A percentile compares a stretch with the other conserved stretches of the same genome.
Evolutionary conservation across 306 rosid genomes (phyloP).

Genomic region (Citrullus mucosospermus): DNA sequence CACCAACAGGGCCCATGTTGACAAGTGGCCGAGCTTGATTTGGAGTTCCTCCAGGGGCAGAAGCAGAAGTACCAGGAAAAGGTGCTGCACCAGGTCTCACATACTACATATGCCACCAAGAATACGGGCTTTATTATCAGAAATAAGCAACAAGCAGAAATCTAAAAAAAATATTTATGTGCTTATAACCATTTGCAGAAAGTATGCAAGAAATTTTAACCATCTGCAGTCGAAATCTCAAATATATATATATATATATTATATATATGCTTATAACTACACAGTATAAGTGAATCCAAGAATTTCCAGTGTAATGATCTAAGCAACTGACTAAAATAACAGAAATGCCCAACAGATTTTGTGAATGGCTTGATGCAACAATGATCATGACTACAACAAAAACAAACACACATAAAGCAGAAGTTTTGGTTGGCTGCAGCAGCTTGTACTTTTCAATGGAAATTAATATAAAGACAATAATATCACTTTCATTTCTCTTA

Average conservation of each 20-base stretch:
- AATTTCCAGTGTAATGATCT: neutral
- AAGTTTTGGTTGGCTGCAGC: neutral
- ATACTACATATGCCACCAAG: slow-evolving; percentile 39
- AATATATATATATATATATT: neutral
- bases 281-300: neutral
- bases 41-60: slow-evolving; percentile 67
- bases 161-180: too few relatives aligned
- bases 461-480: neutral
- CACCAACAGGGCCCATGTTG: slow-evolving; percentile 46
- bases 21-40: slow-evolving; percentile 79
- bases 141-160: neutral
- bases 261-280: neutral
- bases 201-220: neutral
- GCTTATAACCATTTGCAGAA: neutral
- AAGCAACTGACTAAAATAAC: neutral
- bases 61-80: slow-evolving; percentile 43
- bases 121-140: neutral
- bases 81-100: slow-evolving; percentile 96
- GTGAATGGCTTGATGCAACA: neutral
- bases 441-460: neutral
- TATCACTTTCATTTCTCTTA: neutral
- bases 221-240: neutral
- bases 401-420: neutral
- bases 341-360: neutral
- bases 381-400: neutral